Percentiles rank a stretch among this genome's conserved stretches.
Conservation (phyloP, 306 rosid species). For the Cicer pinnatifidum region DNA sequence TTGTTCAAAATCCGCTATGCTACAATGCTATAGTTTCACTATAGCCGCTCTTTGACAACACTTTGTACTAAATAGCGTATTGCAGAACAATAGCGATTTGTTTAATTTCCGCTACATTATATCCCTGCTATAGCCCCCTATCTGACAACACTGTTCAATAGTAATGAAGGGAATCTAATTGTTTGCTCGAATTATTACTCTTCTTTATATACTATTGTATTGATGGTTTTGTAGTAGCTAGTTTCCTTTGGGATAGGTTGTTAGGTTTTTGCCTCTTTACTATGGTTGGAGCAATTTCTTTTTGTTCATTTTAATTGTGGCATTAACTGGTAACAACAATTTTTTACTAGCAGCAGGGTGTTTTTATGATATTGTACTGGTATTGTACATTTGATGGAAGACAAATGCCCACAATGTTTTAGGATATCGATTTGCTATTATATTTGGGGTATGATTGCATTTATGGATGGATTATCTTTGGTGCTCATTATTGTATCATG, state of each 20-base stretch:
- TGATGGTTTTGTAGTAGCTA: not conserved
- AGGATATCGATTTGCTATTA: constrained; percentile 1
- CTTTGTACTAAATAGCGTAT: no score
- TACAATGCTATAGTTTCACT: no score
- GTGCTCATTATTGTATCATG: constrained; percentile 22
- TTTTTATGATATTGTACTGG: not conserved
- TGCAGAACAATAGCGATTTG: no score
- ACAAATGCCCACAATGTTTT: not conserved
- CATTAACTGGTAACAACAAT: not conserved
- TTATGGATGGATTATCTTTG: constrained; percentile 6
- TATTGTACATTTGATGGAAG: constrained; percentile 14
- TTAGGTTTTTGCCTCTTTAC: not conserved
- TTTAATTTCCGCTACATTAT: no score
- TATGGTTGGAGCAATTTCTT: not conserved
- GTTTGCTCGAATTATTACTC: no score
- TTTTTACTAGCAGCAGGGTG: not conserved
- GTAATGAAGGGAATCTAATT: not conserved
- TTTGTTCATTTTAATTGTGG: constrained; percentile 10
- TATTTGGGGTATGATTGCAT: constrained; percentile 20
- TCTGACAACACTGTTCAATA: no score
- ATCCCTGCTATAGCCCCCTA: no score
- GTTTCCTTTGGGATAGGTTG: not conserved
- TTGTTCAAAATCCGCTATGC: no score
- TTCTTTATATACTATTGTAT: no score
- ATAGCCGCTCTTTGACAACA: no score